These are phyloP conservation scores for Lachancea waltii DNA, from an alignment of 805 yeast species.

Conservation along the genomic window DNA sequence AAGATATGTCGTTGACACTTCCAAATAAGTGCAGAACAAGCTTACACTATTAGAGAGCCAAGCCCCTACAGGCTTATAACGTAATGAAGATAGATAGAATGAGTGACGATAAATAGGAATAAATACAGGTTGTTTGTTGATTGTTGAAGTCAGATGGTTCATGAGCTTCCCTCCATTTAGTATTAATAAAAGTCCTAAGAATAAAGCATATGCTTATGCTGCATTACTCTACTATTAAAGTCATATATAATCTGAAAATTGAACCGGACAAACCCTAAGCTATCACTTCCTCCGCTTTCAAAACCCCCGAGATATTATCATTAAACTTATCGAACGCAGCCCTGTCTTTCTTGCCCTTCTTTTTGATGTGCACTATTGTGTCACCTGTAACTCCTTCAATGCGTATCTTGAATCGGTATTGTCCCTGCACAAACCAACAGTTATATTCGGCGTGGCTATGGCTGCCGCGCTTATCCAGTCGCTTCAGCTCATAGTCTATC, in stretches of 20 bases:
- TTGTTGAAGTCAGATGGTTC: too few species aligned
- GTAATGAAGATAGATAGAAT: too few species aligned
- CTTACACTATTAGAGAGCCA: background rate
- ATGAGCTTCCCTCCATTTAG: too few species aligned
- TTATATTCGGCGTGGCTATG: conserved; percentile 25
- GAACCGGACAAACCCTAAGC: background rate
- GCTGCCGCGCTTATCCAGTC: conserved; percentile 15
- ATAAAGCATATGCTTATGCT: too few species aligned
- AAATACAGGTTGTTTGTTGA: too few species aligned
- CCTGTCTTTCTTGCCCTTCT: conserved; percentile 15
- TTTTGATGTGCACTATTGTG: conserved; percentile 20
- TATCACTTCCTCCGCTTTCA: conserved; percentile 8
- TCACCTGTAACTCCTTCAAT: conserved; percentile 13
- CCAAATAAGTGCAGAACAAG: conserved; percentile 35
- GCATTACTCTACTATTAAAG: too few species aligned
- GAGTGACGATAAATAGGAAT: background rate
- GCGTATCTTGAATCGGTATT: conserved; percentile 25
- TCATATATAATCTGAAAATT: background rate
- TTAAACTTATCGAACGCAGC: conserved; percentile 22
- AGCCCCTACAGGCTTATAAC: too few species aligned
- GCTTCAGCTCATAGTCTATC: conserved; percentile 22
- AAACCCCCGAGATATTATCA: conserved; percentile 17
- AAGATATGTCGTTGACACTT: conserved; percentile 79
- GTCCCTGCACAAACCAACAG: conserved; percentile 25
- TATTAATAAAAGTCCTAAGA: too few species aligned